Base-by-base conservation (phyloP, 805 yeast species). In the Candida golubevii region DNA sequence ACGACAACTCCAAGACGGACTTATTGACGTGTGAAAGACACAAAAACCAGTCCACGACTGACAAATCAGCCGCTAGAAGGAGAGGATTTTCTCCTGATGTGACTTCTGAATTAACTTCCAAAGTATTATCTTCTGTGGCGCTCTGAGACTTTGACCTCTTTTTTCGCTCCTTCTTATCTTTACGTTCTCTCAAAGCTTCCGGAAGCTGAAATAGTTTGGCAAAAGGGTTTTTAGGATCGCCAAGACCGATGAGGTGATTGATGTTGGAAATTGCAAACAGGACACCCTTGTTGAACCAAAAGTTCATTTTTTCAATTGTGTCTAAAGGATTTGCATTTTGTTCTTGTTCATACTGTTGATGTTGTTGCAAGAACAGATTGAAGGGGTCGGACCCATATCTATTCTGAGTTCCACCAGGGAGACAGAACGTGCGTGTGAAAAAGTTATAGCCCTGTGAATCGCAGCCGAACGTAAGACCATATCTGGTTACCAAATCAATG, bases 231-330 rank as follows among this genome's bases (percentile, higher is more conserved):
- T 72, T 71, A 6, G 85, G 75, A 57, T 83, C 85, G 30, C 93
- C 95, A 62, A 85, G 82, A 1, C 93, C 93, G 37, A 83, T 77
- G 42, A 85, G 59, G 65, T 85, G 91, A 54, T 80, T 76, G 42
- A 86, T 79, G 55, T 85, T 86, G 26, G 89, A 80, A 38, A 85
- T 70, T 2, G 93, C 91, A 69, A 86, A 84, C 33, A 81, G 74
- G 3, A 89, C 77, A 1, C 88, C 82, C 58, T 85, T 83, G 55
- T 84, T 83, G 56, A 82, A 83, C 85, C 88, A 86, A 54, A 84
- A 85, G 46, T 79, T 81, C 56, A 76, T 63, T 49, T 77, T 76
- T 36, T 79, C 81, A n/a, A 48, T 50, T 10, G 47, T 39, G 26
- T 50, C 55, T 26, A 67, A 55, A 6, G 69, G 50, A 46, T 67